These are phyloP conservation scores for Iris macrosiphon DNA, from an alignment of 106 monocot genomes.

Conservation along the genomic window DNA sequence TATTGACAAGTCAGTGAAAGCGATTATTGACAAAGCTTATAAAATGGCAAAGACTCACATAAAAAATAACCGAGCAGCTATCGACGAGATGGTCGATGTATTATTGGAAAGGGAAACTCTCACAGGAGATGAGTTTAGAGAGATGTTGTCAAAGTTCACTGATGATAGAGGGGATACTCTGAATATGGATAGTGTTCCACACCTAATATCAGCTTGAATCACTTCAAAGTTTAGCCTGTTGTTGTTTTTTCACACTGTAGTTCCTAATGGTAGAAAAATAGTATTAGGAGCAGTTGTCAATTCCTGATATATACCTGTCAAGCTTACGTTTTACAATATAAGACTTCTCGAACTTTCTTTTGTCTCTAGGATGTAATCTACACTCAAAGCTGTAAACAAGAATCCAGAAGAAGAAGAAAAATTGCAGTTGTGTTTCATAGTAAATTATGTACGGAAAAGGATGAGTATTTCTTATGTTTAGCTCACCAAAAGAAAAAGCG, in stretches of 20 bases:
- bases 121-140: constrained; percentile 38
- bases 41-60: constrained; percentile 35
- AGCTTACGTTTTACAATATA: too few relatives aligned
- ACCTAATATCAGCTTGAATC: constrained; percentile 29
- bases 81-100: constrained; percentile 32
- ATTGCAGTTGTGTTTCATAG: too few relatives aligned
- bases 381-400: too few relatives aligned
- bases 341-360: too few relatives aligned
- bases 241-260: constrained; percentile 1
- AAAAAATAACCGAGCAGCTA: constrained; percentile 31
- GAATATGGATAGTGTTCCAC: constrained; percentile 5
- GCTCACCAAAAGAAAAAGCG: too few relatives aligned
- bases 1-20: constrained; percentile 33
- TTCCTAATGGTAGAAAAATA: neutral
- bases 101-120: constrained; percentile 40
- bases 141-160: constrained; percentile 29
- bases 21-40: constrained; percentile 34
- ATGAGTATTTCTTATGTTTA: too few relatives aligned
- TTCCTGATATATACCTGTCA: too few relatives aligned
- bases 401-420: too few relatives aligned
- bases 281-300: too few relatives aligned
- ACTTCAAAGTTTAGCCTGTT: too few relatives aligned
- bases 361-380: too few relatives aligned
- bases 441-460: too few relatives aligned
- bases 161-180: neutral